Base-by-base conservation (phyloP, 2,329 filamentous ascomycete species). In the Capronia coronata region DNA sequence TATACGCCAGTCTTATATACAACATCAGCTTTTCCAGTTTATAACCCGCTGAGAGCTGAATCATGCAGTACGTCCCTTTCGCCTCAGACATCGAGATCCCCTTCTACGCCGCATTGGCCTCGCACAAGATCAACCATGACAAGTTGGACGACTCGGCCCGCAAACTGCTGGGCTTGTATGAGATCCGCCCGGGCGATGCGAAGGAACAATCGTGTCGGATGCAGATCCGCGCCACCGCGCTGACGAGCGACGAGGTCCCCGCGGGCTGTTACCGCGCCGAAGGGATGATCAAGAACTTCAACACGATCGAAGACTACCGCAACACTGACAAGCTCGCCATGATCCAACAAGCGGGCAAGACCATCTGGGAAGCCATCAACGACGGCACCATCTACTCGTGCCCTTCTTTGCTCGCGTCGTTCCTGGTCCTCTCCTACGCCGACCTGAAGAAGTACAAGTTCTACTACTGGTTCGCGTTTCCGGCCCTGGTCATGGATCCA, bases 401-500 rank as follows among this genome's bases (percentile, higher is more conserved):
- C 43, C 93, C 93, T 2, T 96, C 91, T 3, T 77, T 97, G 1
- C 80, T 98, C 14, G 83, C 88, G 3, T 93, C 87, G 5, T 97
- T 96, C 67, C 78, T 87, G 21, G 82, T 94, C 51, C 80, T 97
- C 39, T 95, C 88, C 13, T 98, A 87, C 66, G 91, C 93, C 55
- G 91, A 98, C 64, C 77, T 98, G 27, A 98, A 98, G 68, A 96
- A 94, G 65, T 97, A 97, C 71, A 87, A 84, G 56, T 96, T 97
- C 65, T 88, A 85, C n/a, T 97, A 97, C 70, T 94, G 94, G 82
- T 97, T 97, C 68, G 91, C 86, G 3, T 98, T 94, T 63, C 93
- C 93, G 1, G 89, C 91, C 13, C 76, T 98, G 38, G 90, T 94
- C 65, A 94, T 91, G 2, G 84, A 91, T 47, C 87, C 88, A 1